Evolutionary conservation across 768 basidiomycete genomes (phyloP), one percentile per base, ranked within the genome.

Genomic region (Amanita phalloides): DNA sequence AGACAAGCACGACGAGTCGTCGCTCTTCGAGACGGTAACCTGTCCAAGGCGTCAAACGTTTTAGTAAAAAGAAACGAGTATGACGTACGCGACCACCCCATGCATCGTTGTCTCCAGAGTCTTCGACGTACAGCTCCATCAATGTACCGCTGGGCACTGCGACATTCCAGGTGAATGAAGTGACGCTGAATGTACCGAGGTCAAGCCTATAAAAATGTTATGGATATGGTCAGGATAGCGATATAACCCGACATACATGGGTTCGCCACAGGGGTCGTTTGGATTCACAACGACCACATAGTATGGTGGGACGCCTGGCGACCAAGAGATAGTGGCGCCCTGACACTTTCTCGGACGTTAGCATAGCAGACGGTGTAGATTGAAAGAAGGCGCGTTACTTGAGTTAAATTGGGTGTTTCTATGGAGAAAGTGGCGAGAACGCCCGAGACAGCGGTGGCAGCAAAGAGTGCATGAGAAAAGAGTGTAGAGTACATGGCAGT

Each of bases 401-500:
- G 79, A 55, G 63, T 65, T 44, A 84, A 56, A 3, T 48, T 7
- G 37, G 84, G 82, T 23, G 76, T 76, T 57, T 59, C 61, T 59
- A 88, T 68, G 38, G 67, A 61, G 57, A 87, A 75, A 17, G 67
- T 71, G 53, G 86, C 81, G 49, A 75, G 58, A 50, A 71, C 81
- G 61, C 69, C 69, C 56, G 62, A 71, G 61, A 78, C 58, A 64
- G 75, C 74, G 64, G 81, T 69, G 58, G 71, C 62, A 61, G 75
- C 66, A 71, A 88, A 68, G 81, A 89, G 78, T 61, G 84, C 73
- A 69, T 78, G 63, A 54, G 76, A 75, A 86, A 87, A 48, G 86
- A 90, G 68, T 69, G 88, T 86, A 71, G 79, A 70, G 77, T 81
- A 82, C 88, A 90, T 90, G 68, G 65, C 76, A 67, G 58, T 54